Evolutionary conservation across 116 monocot species (phyloP).

Genomic region (Dioscorea cayenensis): DNA sequence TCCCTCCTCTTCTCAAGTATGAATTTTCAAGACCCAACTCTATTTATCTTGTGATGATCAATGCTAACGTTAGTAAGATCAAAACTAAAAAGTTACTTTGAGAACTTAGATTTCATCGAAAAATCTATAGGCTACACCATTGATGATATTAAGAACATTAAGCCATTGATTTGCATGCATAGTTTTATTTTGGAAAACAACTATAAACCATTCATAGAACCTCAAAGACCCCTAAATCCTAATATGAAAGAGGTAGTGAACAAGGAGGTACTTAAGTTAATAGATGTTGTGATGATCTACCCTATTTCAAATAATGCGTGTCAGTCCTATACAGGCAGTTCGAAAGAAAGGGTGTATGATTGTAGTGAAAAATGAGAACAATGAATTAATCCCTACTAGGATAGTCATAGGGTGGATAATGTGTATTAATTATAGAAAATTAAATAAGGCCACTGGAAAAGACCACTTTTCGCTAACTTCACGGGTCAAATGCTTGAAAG

Average conservation of each 20-base stretch:
- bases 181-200: neutral
- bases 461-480: conserved; percentile 10
- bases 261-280: neutral
- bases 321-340: neutral
- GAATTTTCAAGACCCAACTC: neutral
- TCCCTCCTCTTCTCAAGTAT: conserved; percentile 2
- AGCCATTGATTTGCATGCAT: neutral
- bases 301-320: neutral
- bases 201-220: neutral
- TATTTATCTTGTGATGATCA: neutral
- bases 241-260: conserved; percentile 1
- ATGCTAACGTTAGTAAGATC: neutral
- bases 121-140: conserved; percentile 8
- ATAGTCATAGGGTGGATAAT: neutral
- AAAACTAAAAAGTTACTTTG: neutral
- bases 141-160: conserved; percentile 1
- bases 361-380: conserved; percentile 1
- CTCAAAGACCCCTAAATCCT: conserved; percentile 2
- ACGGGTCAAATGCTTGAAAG: too few relatives aligned
- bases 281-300: neutral
- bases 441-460: neutral
- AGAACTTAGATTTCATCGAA: neutral
- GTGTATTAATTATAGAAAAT: neutral
- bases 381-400: conserved; percentile 1
- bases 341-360: neutral